Percentiles rank a stretch among this genome's conserved stretches.
phyloP scores from a whole-genome alignment of 495 filamentous ascomycete genomes.

The Friedmanniomyces endolithicus region DNA sequence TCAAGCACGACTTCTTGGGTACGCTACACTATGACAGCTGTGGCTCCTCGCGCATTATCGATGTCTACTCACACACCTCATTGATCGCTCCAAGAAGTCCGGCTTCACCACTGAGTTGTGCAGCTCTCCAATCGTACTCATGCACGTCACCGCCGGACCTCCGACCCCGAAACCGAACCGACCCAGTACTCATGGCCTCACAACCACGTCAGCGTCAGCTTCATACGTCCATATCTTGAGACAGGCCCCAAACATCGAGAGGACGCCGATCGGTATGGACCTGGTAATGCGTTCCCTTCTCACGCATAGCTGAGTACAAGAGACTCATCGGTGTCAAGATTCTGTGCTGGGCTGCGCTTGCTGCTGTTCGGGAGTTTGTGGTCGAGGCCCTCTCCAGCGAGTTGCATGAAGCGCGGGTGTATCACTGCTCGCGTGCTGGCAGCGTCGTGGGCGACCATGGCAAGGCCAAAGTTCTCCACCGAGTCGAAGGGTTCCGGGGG shows the following conservation, averaged over 20 bases:
- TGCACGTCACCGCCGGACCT: slow-evolving; percentile 32
- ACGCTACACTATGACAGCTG: too few species aligned
- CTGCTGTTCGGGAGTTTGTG: slow-evolving; percentile 11
- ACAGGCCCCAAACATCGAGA: too few species aligned
- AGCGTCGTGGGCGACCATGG: slow-evolving; percentile 2
- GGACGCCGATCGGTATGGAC: too few species aligned
- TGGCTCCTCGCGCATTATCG: background rate
- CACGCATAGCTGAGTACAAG: slow-evolving; percentile 33
- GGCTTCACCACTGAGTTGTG: slow-evolving; percentile 27
- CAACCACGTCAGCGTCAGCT: too few species aligned
- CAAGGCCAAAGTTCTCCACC: slow-evolving; percentile 6
- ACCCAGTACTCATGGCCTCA: slow-evolving; percentile 31
- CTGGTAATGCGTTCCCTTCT: slow-evolving; percentile 31
- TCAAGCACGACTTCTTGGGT: too few species aligned
- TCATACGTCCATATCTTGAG: too few species aligned
- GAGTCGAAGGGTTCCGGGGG: slow-evolving; percentile 6
- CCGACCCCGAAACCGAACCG: slow-evolving; percentile 22
- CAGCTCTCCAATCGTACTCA: slow-evolving; percentile 30
- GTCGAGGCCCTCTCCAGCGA: slow-evolving; percentile 6
- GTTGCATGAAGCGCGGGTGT: slow-evolving; percentile 7
- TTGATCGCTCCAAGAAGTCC: slow-evolving; percentile 4
- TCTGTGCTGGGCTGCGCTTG: slow-evolving; percentile 26
- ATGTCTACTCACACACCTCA: background rate
- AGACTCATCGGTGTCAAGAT: slow-evolving; percentile 19
- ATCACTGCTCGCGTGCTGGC: slow-evolving; percentile 10